These are phyloP conservation scores for Nicotiana tomentosiformis DNA, from an alignment of 257 asterid genomes.

Conservation along the genomic window DNA sequence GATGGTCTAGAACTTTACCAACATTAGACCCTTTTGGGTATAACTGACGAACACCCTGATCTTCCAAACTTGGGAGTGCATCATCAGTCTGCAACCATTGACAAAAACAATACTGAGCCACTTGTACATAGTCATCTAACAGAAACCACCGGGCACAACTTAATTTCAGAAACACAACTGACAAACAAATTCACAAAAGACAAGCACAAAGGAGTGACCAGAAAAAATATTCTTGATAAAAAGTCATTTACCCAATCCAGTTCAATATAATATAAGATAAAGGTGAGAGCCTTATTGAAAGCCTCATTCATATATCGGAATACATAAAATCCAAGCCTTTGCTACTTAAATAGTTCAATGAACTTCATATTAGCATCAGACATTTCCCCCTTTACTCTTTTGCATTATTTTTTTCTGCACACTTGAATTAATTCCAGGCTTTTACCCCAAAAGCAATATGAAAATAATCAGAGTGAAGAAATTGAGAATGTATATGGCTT, in stretches of 20 bases:
- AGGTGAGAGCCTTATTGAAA: not conserved
- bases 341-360: not conserved
- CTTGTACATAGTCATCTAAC: not conserved
- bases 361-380: not conserved
- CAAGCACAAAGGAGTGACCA: not conserved
- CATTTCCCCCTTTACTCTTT: not conserved
- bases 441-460: not conserved
- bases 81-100: conserved; percentile 65
- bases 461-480: not conserved
- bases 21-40: conserved; percentile 81
- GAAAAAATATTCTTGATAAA: not conserved
- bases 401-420: not conserved
- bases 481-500: not conserved
- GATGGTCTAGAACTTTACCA: conserved; percentile 29
- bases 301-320: not conserved
- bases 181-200: conserved; percentile 2
- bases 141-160: not conserved
- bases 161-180: not conserved
- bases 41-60: conserved; percentile 91
- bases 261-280: not conserved
- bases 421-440: not conserved
- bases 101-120: conserved; percentile 1
- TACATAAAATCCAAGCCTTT: not conserved
- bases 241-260: not conserved
- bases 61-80: conserved; percentile 86